Evolutionary conservation across 257 asterid species (phyloP).

Genomic region (Lavandula angustifolia): DNA sequence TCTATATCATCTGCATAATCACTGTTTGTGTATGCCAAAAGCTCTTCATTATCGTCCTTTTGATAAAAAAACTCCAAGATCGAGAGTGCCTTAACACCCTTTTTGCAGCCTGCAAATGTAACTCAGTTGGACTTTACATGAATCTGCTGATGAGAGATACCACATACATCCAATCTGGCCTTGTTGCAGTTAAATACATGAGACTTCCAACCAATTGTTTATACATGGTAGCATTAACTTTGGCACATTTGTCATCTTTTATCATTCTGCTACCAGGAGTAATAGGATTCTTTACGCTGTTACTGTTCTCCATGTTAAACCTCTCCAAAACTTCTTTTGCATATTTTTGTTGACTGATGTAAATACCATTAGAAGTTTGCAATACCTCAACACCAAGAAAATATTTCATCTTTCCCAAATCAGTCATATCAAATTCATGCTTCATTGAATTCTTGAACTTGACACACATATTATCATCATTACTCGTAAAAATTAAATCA

Average conservation of each 20-base stretch:
- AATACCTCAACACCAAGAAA: too few species aligned
- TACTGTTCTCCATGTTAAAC: not conserved
- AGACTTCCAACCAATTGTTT: not conserved
- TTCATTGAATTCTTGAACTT: not conserved
- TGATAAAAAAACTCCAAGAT: too few species aligned
- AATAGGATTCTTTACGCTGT: not conserved
- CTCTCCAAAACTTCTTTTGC: not conserved
- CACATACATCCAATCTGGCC: not conserved
- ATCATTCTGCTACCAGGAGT: too few species aligned
- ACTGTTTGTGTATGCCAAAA: not conserved
- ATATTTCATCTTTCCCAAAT: not conserved
- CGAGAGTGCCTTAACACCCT: not conserved
- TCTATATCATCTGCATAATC: not conserved
- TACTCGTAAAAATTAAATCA: not conserved
- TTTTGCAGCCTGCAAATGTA: not conserved
- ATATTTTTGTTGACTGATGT: not conserved
- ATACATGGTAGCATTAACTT: not conserved
- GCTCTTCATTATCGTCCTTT: too few species aligned
- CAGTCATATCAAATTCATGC: not conserved
- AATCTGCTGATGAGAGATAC: not conserved
- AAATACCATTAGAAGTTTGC: not conserved
- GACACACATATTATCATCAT: not conserved
- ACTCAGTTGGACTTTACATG: not conserved
- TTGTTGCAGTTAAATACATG: not conserved
- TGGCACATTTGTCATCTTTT: too few species aligned